Percentiles rank a stretch among this genome's conserved stretches.
phyloP scores from a whole-genome alignment of 2,329 filamentous ascomycete species.

The Alternaria alternata region DNA sequence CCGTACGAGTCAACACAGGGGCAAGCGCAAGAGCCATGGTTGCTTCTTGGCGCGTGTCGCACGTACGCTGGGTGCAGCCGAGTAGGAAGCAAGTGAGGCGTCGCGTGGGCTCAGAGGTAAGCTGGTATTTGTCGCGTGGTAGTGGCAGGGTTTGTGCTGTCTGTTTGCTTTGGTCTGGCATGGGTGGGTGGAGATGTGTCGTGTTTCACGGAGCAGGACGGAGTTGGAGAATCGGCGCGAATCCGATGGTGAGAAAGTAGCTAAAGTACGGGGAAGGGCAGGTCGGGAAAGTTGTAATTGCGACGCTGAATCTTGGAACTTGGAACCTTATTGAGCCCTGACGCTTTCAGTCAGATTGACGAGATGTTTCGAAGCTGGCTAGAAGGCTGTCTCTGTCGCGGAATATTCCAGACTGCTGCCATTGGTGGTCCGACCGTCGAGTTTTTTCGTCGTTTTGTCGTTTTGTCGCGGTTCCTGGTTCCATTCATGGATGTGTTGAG shows the following conservation, averaged over 20 bases:
- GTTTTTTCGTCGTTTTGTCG: not conserved
- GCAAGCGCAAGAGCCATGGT: constrained; percentile 14
- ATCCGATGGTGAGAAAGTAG: not conserved
- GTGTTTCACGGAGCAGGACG: constrained; percentile 8
- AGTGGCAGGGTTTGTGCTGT: constrained; percentile 9
- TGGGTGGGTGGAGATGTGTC: constrained; percentile 9
- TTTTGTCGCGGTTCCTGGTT: constrained; percentile 3
- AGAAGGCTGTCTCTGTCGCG: not conserved
- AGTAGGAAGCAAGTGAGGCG: constrained; percentile 5
- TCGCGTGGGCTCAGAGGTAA: constrained; percentile 11
- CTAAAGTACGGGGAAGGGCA: not conserved
- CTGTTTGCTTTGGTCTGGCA: constrained; percentile 14
- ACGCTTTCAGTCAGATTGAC: not conserved
- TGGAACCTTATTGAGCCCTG: not conserved
- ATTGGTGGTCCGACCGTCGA: not conserved
- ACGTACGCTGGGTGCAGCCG: constrained; percentile 6
- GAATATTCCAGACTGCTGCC: not conserved
- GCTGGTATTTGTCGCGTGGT: constrained; percentile 16
- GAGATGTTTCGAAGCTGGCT: not conserved
- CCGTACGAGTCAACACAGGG: constrained; percentile 12
- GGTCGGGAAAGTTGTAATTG: constrained; percentile 2
- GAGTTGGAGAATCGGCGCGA: constrained; percentile 4
- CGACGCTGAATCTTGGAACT: not conserved
- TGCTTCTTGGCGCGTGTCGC: constrained; percentile 16
- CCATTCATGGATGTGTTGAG: constrained; percentile 5